Evolutionary conservation across 805 yeast genomes (phyloP), one percentile per base, ranked within the genome.

Genomic region (Priceomyces fermenticarens): DNA sequence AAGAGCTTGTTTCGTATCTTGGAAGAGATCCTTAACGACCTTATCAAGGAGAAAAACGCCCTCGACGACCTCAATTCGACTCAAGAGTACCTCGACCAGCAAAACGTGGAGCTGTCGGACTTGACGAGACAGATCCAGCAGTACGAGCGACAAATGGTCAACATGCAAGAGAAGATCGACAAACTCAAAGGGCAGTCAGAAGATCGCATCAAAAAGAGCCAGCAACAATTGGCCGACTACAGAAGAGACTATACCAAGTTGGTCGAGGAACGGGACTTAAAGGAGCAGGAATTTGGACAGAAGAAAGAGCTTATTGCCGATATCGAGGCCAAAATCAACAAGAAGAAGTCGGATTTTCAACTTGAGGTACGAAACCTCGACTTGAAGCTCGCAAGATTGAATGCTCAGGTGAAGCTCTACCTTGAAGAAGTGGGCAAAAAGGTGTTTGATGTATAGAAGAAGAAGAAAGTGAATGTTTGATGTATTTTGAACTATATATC

Each of bases 331-430:
- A 72, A 64, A 51, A 72, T 61, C 39, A 50, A 49, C 57, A 69
- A 50, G 49, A 57, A 35, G 53, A 62, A 67, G 45, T 58, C 59
- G 30, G 74, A 71, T 11, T 76, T 73, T 45, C 79, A 79, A 38
- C 54, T 53, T 17, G 88, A 83, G 49, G 67, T 75, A 36, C 70
- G 74, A 44, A 75, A 69, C 29, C 69, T 81, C 7, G 77, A 75
- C 42, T 55, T 67, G 38, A 85, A 81, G 50, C 66, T 80, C 40
- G 72, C 78, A 15, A 66, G 72, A 43, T 65, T 84, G 41, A 77
- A 77, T 42, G 66, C 78, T 8, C 84, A 79, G 48, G 67, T 84
- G 32, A 67, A 67, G 44, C 58, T 70, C 40, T 84, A 84, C 49
- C 52, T 80, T 38, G 59, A 60, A 31, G 82, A 78, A 43, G 73